Evolutionary conservation across 1,139 yeast species (phyloP).

Genomic region (Candida sanyaensis): DNA sequence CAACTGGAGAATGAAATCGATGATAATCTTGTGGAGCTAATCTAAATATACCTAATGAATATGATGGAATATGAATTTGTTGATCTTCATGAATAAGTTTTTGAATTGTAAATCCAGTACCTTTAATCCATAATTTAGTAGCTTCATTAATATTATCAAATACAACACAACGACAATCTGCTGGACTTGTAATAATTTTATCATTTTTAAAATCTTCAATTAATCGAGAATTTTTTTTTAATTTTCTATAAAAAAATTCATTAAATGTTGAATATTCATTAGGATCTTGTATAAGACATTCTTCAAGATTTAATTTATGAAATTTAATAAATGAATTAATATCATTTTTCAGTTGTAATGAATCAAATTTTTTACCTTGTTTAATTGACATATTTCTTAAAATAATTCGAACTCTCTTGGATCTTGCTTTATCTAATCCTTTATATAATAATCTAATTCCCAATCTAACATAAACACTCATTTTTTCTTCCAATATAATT

Average conservation of each 20-base stretch:
- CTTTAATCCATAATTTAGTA: slow-evolving; percentile 87
- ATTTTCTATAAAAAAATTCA: slow-evolving; percentile 81
- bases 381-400: slow-evolving; percentile 68
- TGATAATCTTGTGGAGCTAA: slow-evolving; percentile 98
- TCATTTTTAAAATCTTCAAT: slow-evolving; percentile 57
- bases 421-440: slow-evolving; percentile 61
- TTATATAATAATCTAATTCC: slow-evolving; percentile 85
- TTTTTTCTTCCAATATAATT: slow-evolving; percentile 84
- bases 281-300: slow-evolving; percentile 57
- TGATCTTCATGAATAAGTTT: slow-evolving; percentile 65
- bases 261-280: slow-evolving; percentile 69
- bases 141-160: slow-evolving; percentile 66
- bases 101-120: slow-evolving; percentile 68
- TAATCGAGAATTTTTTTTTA: slow-evolving; percentile 71
- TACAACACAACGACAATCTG: slow-evolving; percentile 84
- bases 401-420: slow-evolving; percentile 55
- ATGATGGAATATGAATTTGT: slow-evolving; percentile 46
- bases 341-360: slow-evolving; percentile 61
- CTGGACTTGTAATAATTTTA: slow-evolving; percentile 70
- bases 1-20: slow-evolving; percentile 86
- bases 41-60: slow-evolving; percentile 74
- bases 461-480: slow-evolving; percentile 83
- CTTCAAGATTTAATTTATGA: slow-evolving; percentile 72
- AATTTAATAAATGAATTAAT: slow-evolving; percentile 80
- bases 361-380: slow-evolving; percentile 85